A percentile compares a stretch with the other conserved stretches of the same genome.
Evolutionary conservation across 352 stramenopile species (phyloP).

Genomic region (Phytophthora boehmeriae): DNA sequence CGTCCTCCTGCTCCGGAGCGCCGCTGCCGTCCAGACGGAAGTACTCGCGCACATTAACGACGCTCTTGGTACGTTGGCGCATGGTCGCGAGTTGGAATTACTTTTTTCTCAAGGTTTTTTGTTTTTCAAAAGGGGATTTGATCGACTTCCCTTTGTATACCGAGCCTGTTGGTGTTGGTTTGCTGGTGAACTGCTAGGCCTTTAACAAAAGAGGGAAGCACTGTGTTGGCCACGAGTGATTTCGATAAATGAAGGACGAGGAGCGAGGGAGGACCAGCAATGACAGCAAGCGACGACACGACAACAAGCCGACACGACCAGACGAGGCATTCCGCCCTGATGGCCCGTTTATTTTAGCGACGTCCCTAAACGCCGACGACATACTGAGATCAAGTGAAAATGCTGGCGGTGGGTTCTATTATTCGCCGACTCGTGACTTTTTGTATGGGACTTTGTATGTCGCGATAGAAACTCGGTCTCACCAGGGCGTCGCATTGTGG

Average conservation of each 20-base stretch:
- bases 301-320: slow-evolving; percentile 18
- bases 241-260: slow-evolving; percentile 30
- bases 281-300: slow-evolving; percentile 29
- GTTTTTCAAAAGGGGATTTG: neutral
- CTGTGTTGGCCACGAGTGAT: slow-evolving; percentile 27
- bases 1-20: slow-evolving; percentile 45
- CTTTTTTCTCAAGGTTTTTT: slow-evolving; percentile 11
- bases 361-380: neutral
- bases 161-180: slow-evolving; percentile 8
- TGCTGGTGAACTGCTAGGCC: neutral
- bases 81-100: slow-evolving; percentile 32
- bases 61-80: slow-evolving; percentile 74
- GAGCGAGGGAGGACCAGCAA: slow-evolving; percentile 21
- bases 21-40: slow-evolving; percentile 63
- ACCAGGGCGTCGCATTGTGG: neutral
- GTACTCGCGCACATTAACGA: slow-evolving; percentile 77
- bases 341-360: slow-evolving; percentile 42
- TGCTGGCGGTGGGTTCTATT: neutral
- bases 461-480: slow-evolving; percentile 6
- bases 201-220: slow-evolving; percentile 9
- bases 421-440: neutral
- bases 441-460: slow-evolving; percentile 3
- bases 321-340: slow-evolving; percentile 41
- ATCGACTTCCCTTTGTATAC: slow-evolving; percentile 1
- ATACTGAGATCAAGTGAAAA: slow-evolving; percentile 2